These are phyloP conservation scores for Singerocomus inundabilis DNA, from an alignment of 1,284 basidiomycete genomes.

Conservation along the genomic window DNA sequence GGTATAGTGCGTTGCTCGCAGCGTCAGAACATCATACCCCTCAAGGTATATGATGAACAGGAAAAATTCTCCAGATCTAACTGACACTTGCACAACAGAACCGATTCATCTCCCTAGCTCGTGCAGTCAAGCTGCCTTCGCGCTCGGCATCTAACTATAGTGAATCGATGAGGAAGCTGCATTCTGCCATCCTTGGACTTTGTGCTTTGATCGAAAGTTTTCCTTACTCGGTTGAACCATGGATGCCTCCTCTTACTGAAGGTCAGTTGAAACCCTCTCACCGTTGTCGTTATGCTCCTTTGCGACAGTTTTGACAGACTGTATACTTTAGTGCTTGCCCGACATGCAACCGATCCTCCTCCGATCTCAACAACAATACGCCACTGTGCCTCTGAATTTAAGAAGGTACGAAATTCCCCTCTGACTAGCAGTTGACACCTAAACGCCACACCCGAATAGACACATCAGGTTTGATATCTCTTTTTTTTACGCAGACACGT, in stretches of 20 bases:
- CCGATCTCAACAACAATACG: conserved; percentile 92
- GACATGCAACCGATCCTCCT: conserved; percentile 86
- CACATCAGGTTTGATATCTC: conserved; percentile 56
- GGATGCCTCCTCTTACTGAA: conserved; percentile 77
- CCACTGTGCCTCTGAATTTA: conserved; percentile 86
- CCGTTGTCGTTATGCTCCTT: background rate
- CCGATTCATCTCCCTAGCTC: conserved; percentile 70
- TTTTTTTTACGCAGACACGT: conserved; percentile 22
- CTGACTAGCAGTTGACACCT: conserved; percentile 16
- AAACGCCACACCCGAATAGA: conserved; percentile 40
- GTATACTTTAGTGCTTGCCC: conserved; percentile 58
- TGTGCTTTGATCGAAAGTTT: conserved; percentile 80
- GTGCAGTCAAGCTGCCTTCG: conserved; percentile 65
- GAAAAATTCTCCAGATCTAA: background rate
- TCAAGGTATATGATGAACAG: conserved; percentile 59
- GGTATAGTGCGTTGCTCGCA: conserved; percentile 93
- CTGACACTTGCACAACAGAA: conserved; percentile 47
- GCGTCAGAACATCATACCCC: conserved; percentile 79
- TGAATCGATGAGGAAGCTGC: conserved; percentile 72
- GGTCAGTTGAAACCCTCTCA: conserved; percentile 39
- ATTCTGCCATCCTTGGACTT: conserved; percentile 89
- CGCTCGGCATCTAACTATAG: conserved; percentile 75
- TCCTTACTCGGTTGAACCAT: conserved; percentile 75
- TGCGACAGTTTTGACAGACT: conserved; percentile 3
- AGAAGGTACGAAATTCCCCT: conserved; percentile 55